Conservation (phyloP, 140 eudicot genomes). For the Ambrosia hybrid region DNA sequence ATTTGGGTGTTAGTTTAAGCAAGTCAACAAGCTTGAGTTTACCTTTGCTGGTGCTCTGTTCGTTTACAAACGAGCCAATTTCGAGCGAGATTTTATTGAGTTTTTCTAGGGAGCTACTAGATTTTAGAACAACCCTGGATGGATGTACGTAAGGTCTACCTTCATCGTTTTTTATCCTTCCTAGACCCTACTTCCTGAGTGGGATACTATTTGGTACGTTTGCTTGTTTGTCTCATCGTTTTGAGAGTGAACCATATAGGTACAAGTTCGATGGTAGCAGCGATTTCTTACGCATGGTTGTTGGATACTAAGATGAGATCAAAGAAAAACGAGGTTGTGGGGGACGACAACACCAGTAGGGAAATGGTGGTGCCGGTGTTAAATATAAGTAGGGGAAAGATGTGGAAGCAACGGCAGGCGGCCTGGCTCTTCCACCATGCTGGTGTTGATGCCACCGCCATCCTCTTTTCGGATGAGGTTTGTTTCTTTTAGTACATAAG, state of each 20-base stretch:
- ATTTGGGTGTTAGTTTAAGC: too few species aligned
- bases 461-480: constrained; percentile 81
- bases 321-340: constrained; percentile 29
- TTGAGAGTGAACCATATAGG: constrained; percentile 34
- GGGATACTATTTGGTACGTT: too few species aligned
- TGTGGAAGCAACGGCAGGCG: constrained; percentile 85
- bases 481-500: not conserved
- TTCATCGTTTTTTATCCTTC: too few species aligned
- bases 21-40: too few species aligned
- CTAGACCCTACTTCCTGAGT: too few species aligned
- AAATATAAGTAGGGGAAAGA: constrained; percentile 71
- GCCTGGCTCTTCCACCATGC: constrained; percentile 87
- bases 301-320: constrained; percentile 47
- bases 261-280: constrained; percentile 90
- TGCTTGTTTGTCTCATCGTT: not conserved
- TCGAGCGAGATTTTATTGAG: too few species aligned
- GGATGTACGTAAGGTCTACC: too few species aligned
- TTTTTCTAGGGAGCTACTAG: too few species aligned
- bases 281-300: constrained; percentile 75
- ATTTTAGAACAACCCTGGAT: not conserved
- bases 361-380: constrained; percentile 75
- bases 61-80: too few species aligned
- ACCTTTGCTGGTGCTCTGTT: too few species aligned
- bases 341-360: constrained; percentile 12
- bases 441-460: constrained; percentile 60